These are phyloP conservation scores for Backusella luteola DNA, from an alignment of 192 early-diverging fungal genomes.

Conservation along the genomic window DNA sequence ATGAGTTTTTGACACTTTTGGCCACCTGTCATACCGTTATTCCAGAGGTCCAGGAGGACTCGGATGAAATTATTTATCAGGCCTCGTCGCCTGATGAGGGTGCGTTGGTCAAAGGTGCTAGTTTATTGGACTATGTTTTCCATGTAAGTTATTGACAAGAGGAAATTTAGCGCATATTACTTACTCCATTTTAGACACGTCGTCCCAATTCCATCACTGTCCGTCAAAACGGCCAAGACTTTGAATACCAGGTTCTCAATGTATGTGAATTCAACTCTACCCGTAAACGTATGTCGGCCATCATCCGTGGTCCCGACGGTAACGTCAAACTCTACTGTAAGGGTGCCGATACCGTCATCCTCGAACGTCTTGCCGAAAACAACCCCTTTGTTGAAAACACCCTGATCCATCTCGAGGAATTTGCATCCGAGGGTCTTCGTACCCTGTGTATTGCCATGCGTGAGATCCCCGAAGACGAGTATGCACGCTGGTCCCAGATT, in stretches of 20 bases:
- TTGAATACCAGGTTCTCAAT: slow-evolving; percentile 90
- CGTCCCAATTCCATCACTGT: slow-evolving; percentile 59
- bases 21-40: slow-evolving; percentile 98
- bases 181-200: slow-evolving; percentile 36
- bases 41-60: slow-evolving; percentile 70
- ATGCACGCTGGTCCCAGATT: slow-evolving; percentile 75
- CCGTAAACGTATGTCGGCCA: slow-evolving; percentile 94
- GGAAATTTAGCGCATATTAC: not conserved
- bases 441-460: slow-evolving; percentile 96
- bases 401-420: slow-evolving; percentile 87
- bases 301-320: slow-evolving; percentile 80
- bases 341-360: slow-evolving; percentile 96
- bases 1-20: slow-evolving; percentile 90
- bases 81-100: slow-evolving; percentile 97
- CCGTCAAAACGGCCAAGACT: slow-evolving; percentile 35
- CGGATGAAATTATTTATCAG: slow-evolving; percentile 84
- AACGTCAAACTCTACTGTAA: slow-evolving; percentile 91
- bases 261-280: slow-evolving; percentile 99
- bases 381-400: slow-evolving; percentile 76
- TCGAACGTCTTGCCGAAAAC: slow-evolving; percentile 79
- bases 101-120: slow-evolving; percentile 85
- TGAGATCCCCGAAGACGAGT: slow-evolving; percentile 87
- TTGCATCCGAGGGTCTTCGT: slow-evolving; percentile 92
- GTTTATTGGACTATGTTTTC: slow-evolving; percentile 62
- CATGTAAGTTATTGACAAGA: slow-evolving; percentile 26